Percentiles rank a stretch among this genome's conserved stretches.
Evolutionary conservation across 768 basidiomycete species (phyloP).

Genomic region (Kondoa malvinella): DNA sequence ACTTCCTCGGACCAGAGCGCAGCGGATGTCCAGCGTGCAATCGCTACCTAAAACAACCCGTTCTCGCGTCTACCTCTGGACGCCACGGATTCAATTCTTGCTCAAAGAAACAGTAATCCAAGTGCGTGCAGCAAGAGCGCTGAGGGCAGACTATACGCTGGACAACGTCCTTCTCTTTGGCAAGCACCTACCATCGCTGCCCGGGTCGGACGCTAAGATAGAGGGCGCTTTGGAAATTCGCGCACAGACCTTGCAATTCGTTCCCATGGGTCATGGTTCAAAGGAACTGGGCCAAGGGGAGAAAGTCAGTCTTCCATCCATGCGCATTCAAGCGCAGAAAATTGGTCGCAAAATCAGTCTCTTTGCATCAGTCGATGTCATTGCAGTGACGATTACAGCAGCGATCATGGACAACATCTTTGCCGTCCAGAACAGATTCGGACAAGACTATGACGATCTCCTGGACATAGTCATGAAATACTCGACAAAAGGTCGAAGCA

Average conservation of each 20-base stretch:
- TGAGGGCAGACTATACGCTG: not conserved
- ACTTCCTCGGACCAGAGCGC: not conserved
- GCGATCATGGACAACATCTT: slow-evolving; percentile 68
- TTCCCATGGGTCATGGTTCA: slow-evolving; percentile 6
- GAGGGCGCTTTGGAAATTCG: slow-evolving; percentile 18
- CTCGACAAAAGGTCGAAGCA: not conserved
- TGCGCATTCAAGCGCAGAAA: not conserved
- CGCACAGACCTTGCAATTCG: slow-evolving; percentile 20
- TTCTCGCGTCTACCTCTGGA: too few relatives aligned
- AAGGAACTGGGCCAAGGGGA: slow-evolving; percentile 3
- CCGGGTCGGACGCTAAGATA: slow-evolving; percentile 9
- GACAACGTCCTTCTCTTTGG: not conserved
- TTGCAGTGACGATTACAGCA: slow-evolving; percentile 59
- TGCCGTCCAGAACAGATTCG: slow-evolving; percentile 72
- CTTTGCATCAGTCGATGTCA: slow-evolving; percentile 48
- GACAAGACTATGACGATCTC: slow-evolving; percentile 70
- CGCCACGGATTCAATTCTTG: slow-evolving; percentile 3
- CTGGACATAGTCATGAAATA: slow-evolving; percentile 39
- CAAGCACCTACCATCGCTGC: slow-evolving; percentile 10
- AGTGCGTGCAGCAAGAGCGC: not conserved
- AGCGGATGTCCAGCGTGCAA: not conserved
- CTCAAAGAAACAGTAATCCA: not conserved
- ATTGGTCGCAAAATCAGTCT: slow-evolving; percentile 36
- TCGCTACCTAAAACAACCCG: not conserved
- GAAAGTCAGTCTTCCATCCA: slow-evolving; percentile 6